Evolutionary conservation across 768 basidiomycete genomes (phyloP).

Genomic region (Lentinula sp.): DNA sequence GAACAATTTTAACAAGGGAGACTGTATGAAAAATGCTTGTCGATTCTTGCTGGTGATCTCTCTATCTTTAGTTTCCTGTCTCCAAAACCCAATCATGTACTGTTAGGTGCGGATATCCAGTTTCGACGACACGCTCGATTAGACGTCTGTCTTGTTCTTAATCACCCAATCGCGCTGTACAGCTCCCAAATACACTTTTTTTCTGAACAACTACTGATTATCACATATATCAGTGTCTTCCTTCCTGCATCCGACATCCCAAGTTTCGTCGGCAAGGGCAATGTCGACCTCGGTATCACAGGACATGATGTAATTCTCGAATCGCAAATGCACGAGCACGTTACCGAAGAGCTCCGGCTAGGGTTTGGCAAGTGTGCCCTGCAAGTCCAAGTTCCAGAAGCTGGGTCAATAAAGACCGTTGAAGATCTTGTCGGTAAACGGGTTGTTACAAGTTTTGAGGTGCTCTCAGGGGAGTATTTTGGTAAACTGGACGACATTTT

Average conservation of each 20-base stretch:
- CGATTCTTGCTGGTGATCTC: constrained; percentile 70
- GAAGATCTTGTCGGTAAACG: constrained; percentile 86
- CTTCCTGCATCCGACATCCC: constrained; percentile 96
- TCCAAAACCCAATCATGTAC: constrained; percentile 6
- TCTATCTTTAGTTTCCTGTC: neutral
- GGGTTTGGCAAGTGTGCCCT: constrained; percentile 91
- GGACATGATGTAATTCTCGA: constrained; percentile 98
- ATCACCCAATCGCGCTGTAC: constrained; percentile 91
- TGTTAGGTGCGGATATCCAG: constrained; percentile 87
- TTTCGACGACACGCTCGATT: constrained; percentile 83
- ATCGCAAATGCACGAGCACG: constrained; percentile 69
- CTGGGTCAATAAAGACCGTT: constrained; percentile 57
- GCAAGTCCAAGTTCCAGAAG: constrained; percentile 88
- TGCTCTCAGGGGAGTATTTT: constrained; percentile 81
- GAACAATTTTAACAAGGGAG: constrained; percentile 45
- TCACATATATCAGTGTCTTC: constrained; percentile 62
- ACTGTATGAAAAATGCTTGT: constrained; percentile 85
- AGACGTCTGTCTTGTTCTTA: constrained; percentile 90
- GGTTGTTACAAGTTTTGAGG: constrained; percentile 92
- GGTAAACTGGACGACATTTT: constrained; percentile 50
- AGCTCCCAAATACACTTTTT: constrained; percentile 17
- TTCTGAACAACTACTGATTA: neutral
- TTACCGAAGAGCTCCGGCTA: constrained; percentile 76
- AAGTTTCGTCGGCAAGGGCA: constrained; percentile 96
- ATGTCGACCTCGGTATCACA: constrained; percentile 95